Conservation (phyloP, 2,329 filamentous ascomycete species). For the Pseudogymnoascus sp. region DNA sequence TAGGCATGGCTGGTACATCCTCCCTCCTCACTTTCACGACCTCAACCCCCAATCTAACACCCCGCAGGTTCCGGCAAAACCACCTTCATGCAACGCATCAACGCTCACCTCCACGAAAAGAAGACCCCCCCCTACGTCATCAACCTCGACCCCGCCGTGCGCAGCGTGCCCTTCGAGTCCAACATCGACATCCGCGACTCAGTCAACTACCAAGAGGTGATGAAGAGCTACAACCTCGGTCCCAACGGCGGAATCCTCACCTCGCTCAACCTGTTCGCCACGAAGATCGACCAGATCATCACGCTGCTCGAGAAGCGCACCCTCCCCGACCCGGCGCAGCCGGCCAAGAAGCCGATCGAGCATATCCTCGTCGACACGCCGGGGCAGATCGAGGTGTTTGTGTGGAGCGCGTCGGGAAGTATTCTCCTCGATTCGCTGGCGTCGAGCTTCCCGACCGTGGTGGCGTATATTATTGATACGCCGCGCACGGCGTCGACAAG, state of each 20-base stretch:
- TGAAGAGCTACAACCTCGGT: conserved; percentile 97
- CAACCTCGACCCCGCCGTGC: conserved; percentile 92
- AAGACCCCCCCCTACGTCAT: conserved; percentile 84
- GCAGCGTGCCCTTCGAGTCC: conserved; percentile 86
- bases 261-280: conserved; percentile 90
- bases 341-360: conserved; percentile 51
- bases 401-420: conserved; percentile 92
- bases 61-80: conserved; percentile 81
- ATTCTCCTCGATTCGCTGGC: conserved; percentile 91
- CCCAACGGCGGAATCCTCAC: conserved; percentile 97
- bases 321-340: conserved; percentile 50
- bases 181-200: conserved; percentile 99
- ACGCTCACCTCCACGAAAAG: conserved; percentile 78
- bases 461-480: conserved; percentile 96
- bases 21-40: conserved; percentile 1
- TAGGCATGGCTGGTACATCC: conserved; percentile 82
- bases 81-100: conserved; percentile 99
- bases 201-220: conserved; percentile 98
- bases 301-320: conserved; percentile 83
- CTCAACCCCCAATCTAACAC: background rate
- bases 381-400: conserved; percentile 96
- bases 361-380: conserved; percentile 93
- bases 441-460: conserved; percentile 89
- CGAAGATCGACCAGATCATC: conserved; percentile 95
- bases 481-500: conserved; percentile 86